Evolutionary conservation across 179 eudicot species (phyloP).

Genomic region (Camellia oleifera): DNA sequence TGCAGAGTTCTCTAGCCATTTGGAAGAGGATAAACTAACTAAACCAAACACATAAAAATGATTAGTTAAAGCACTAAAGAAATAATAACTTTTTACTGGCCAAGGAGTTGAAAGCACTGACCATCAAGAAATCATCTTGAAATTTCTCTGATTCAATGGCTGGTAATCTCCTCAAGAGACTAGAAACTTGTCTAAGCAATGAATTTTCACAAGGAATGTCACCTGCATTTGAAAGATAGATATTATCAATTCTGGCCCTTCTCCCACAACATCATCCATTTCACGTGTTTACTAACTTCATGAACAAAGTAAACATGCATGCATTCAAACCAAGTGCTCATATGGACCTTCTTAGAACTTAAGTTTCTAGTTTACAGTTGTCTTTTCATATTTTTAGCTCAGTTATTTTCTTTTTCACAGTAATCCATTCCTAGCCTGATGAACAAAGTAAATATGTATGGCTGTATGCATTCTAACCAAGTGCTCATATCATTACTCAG

Average conservation of each 20-base stretch:
- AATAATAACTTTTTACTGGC: neutral
- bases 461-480: neutral
- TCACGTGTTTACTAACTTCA: neutral
- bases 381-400: no score
- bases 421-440: no score
- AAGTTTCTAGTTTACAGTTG: no score
- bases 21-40: slow-evolving; percentile 6
- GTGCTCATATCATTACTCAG: neutral
- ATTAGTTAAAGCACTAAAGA: neutral
- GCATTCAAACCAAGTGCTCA: neutral
- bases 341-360: neutral
- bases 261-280: neutral
- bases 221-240: slow-evolving; percentile 42
- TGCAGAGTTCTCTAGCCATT: neutral
- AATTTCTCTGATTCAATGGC: slow-evolving; percentile 88
- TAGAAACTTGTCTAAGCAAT: slow-evolving; percentile 93
- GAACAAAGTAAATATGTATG: neutral
- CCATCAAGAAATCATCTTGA: slow-evolving; percentile 97
- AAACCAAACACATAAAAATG: neutral
- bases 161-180: slow-evolving; percentile 92
- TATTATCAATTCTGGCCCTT: slow-evolving; percentile 6
- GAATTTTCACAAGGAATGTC: slow-evolving; percentile 87
- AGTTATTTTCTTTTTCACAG: no score
- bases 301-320: neutral
- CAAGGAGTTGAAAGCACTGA: slow-evolving; percentile 30